These are phyloP conservation scores for Suillus lakei DNA, from an alignment of 768 basidiomycete genomes.

Conservation along the genomic window DNA sequence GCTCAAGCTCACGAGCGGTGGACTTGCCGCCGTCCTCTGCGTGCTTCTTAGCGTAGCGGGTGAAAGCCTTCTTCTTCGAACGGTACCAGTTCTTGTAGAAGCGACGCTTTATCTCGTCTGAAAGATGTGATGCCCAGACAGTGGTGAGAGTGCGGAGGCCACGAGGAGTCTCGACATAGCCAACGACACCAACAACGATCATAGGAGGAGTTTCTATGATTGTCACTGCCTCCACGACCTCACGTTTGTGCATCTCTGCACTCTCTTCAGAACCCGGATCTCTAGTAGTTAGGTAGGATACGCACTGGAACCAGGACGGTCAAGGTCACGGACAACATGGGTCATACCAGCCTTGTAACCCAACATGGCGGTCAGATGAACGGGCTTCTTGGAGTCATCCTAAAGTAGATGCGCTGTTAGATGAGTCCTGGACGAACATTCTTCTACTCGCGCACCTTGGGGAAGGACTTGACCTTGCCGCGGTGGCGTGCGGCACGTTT, in stretches of 20 bases:
- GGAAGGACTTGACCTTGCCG: constrained; percentile 99
- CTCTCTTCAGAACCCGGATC: neutral
- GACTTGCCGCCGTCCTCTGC: constrained; percentile 94
- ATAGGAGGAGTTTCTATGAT: constrained; percentile 97
- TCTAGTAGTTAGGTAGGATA: constrained; percentile 26
- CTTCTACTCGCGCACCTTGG: constrained; percentile 68
- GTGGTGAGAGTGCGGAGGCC: constrained; percentile 98
- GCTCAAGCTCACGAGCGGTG: constrained; percentile 93
- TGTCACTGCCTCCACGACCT: constrained; percentile 97
- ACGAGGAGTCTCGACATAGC: constrained; percentile 99
- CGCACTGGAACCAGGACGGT: constrained; percentile 98
- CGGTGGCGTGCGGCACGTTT: constrained; percentile 97
- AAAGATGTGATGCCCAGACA: constrained; percentile 97
- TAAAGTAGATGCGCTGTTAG: constrained; percentile 35
- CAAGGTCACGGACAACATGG: constrained; percentile 98
- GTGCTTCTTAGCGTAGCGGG: constrained; percentile 99
- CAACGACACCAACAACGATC: constrained; percentile 96
- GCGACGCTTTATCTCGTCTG: constrained; percentile 96
- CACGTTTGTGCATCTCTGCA: constrained; percentile 99
- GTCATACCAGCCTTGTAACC: constrained; percentile 99
- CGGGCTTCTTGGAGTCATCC: constrained; percentile 99
- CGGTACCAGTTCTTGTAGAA: constrained; percentile 99
- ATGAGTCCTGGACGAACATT: constrained; percentile 1
- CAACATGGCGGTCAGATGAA: constrained; percentile 97
- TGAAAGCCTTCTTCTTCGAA: constrained; percentile 99